phyloP scores from a whole-genome alignment of 108 stramenopile species.

The Fragilariopsis cylindrus region DNA sequence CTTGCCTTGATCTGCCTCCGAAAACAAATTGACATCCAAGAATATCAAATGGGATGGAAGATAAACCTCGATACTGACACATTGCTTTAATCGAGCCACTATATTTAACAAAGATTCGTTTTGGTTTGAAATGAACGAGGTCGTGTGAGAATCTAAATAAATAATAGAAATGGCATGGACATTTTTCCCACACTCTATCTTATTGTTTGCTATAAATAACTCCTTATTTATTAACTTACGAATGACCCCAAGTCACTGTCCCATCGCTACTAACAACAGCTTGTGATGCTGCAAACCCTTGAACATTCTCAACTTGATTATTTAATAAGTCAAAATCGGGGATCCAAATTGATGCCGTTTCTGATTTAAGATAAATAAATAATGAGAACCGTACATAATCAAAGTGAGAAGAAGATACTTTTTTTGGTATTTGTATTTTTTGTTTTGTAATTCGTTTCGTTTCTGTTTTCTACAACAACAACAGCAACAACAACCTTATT shows the following conservation, averaged over 20 bases:
- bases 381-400: no score
- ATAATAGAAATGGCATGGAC: no score
- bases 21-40: slow-evolving; percentile 23
- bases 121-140: no score
- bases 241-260: slow-evolving; percentile 11
- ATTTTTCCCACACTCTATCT: no score
- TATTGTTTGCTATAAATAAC: no score
- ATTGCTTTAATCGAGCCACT: slow-evolving; percentile 15
- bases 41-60: slow-evolving; percentile 16
- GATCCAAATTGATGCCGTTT: slow-evolving; percentile 3
- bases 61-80: slow-evolving; percentile 9
- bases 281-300: not conserved
- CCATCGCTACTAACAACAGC: slow-evolving; percentile 18
- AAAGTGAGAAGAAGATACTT: no score
- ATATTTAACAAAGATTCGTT: not conserved
- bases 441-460: no score
- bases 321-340: slow-evolving; percentile 27
- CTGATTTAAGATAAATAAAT: not conserved
- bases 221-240: no score
- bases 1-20: not conserved
- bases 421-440: no score
- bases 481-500: not conserved
- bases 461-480: no score
- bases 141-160: no score
- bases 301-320: slow-evolving; percentile 7